phyloP scores from a whole-genome alignment of 169 alveolate species.

The Miamiensis avidus region DNA sequence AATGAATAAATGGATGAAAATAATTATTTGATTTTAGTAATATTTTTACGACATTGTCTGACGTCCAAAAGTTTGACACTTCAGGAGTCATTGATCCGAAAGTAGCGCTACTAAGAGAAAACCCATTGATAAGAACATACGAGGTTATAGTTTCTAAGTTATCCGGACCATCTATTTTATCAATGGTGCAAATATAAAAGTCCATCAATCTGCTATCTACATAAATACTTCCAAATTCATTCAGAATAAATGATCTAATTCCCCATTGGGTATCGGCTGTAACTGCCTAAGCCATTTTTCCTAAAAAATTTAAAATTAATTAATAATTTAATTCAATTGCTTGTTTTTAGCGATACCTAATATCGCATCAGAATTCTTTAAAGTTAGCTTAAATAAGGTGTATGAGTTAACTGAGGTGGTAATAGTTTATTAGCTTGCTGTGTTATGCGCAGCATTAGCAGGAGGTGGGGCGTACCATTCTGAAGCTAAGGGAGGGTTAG shows the following conservation, averaged over 20 bases:
- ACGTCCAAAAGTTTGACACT: background rate
- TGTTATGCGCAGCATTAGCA: background rate
- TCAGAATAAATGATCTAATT: background rate
- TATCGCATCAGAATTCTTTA: background rate
- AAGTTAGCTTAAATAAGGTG: background rate
- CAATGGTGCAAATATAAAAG: background rate
- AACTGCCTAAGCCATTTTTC: background rate
- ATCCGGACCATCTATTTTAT: background rate
- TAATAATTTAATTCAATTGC: background rate
- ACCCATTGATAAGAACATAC: background rate
- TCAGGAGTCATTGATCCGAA: background rate
- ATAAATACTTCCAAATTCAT: background rate
- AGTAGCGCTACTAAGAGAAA: background rate
- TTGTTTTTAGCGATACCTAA: background rate
- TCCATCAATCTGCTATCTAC: background rate
- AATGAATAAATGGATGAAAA: no score
- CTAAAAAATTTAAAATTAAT: background rate
- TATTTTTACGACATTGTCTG: background rate
- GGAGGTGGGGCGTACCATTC: background rate
- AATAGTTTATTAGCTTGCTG: background rate
- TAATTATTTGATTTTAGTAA: background rate
- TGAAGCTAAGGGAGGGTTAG: background rate
- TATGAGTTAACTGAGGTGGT: background rate
- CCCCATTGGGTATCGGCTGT: background rate
- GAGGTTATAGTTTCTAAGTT: background rate